Percentiles rank a stretch among this genome's conserved stretches.
Conservation (phyloP, 805 yeast species). For the Lipomyces starkeyi region DNA sequence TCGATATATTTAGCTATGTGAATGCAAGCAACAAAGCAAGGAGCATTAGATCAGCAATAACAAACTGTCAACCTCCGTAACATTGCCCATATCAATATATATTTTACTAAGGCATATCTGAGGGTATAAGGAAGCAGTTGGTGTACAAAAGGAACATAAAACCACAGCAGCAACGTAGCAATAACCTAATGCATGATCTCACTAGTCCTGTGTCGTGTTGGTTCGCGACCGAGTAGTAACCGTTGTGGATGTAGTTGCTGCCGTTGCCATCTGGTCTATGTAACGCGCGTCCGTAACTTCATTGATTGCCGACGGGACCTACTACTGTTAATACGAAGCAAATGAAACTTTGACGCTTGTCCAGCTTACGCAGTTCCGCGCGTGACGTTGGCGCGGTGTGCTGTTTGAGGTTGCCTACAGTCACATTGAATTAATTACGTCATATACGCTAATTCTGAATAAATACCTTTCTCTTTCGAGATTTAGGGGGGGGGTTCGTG, state of each 20-base stretch:
- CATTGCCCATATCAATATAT: not conserved
- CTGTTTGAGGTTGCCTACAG: not conserved
- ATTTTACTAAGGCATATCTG: not conserved
- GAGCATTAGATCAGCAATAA: not conserved
- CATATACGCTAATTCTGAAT: not conserved
- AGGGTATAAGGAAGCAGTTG: not conserved
- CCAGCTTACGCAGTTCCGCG: not conserved
- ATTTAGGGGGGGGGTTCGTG: not conserved
- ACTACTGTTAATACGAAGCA: not conserved
- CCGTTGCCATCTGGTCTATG: not conserved
- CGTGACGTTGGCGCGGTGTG: not conserved
- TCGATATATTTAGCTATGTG: not conserved
- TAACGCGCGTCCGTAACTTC: not conserved
- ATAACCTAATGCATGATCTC: not conserved
- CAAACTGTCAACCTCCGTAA: not conserved
- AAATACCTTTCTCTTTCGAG: conserved; percentile 1
- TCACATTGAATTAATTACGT: not conserved
- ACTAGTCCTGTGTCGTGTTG: not conserved
- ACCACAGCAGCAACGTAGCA: not conserved
- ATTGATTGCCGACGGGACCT: not conserved
- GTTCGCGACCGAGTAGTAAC: conserved; percentile 1
- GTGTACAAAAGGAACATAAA: not conserved
- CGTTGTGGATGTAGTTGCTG: not conserved
- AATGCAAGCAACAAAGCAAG: not conserved
- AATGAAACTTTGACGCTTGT: not conserved